Evolutionary conservation across 2,329 filamentous ascomycete genomes (phyloP), one percentile per base, ranked within the genome.

Genomic region (Claviceps lovelessii): DNA sequence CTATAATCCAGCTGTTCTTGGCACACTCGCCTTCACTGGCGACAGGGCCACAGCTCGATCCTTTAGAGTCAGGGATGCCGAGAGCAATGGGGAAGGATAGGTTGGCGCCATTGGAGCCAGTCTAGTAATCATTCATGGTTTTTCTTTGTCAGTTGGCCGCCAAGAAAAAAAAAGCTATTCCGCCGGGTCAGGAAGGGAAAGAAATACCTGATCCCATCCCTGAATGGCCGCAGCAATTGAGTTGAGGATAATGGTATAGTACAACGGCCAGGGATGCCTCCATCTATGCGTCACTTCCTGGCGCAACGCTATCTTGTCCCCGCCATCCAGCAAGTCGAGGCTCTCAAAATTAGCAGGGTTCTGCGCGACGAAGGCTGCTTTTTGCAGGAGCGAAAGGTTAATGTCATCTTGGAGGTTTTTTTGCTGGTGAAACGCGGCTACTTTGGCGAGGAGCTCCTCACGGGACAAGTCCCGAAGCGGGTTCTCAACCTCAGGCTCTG

Each of bases 1-100:
- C 82, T 29, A 84, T 72, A 47, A 84, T 71, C 79, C 80, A 84
- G 52, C 73, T 72, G 59, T 83, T 79, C 46, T 65, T 68, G 42
- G 64, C 62, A 47, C 68, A 71, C 1, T 69, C 63, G 39, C 72
- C 73, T 31, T 71, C 61, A 9, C 62, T 64, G 17, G 64, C 63
- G 13, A 66, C 64, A 0, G 65, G 63, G 0, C 66, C 66, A 45
- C 68, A 71, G 2, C 63, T 54, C 0, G 64, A 64, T 1, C 62
- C 63, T 1, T 62, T 61, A 1, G 56, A 31, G 39, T 69, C 66
- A 1, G 67, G 64, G 52, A 77, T 76, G 19, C 73, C 73, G 41
- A 77, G 68, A 17, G 69, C 70, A 0, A 60, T 53, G 0, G 72
- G 73, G 59, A 76, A 77, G 15, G 68, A 68, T 42, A 77, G 57